A percentile compares a stretch with the other conserved stretches of the same genome.
phyloP scores from a whole-genome alignment of 1,139 yeast species.

The Taiozyma onychis region DNA sequence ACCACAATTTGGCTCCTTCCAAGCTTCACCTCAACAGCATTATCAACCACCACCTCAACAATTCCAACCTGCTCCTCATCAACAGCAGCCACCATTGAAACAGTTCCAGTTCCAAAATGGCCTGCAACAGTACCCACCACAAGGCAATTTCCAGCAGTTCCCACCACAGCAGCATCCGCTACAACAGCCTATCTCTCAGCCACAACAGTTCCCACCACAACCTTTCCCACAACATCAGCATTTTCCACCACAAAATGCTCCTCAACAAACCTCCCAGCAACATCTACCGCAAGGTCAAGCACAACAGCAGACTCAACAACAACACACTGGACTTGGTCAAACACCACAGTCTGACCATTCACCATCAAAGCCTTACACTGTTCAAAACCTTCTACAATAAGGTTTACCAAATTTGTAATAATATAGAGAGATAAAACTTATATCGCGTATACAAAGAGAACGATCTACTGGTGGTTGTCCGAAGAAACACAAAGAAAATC shows the following conservation, averaged over 20 bases:
- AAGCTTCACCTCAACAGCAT: neutral
- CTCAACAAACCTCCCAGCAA: neutral
- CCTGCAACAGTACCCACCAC: neutral
- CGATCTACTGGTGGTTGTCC: neutral
- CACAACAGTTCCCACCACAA: neutral
- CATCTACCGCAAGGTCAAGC: neutral
- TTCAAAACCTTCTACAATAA: neutral
- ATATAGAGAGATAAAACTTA: neutral
- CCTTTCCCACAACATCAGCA: neutral
- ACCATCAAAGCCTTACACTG: neutral
- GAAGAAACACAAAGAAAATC: neutral
- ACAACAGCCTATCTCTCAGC: neutral
- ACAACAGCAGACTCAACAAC: neutral
- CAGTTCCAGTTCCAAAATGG: neutral
- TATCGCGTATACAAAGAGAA: neutral
- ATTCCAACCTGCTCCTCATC: neutral
- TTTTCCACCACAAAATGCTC: neutral
- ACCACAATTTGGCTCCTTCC: neutral
- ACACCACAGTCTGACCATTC: slow-evolving; percentile 1
- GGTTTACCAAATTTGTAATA: neutral
- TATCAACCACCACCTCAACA: neutral
- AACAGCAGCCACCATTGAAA: neutral
- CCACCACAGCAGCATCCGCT: neutral
- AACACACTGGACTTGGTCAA: neutral
- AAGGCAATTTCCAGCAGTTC: neutral